Evolutionary conservation across 257 asterid species (phyloP).

Genomic region (Scutellaria minor): DNA sequence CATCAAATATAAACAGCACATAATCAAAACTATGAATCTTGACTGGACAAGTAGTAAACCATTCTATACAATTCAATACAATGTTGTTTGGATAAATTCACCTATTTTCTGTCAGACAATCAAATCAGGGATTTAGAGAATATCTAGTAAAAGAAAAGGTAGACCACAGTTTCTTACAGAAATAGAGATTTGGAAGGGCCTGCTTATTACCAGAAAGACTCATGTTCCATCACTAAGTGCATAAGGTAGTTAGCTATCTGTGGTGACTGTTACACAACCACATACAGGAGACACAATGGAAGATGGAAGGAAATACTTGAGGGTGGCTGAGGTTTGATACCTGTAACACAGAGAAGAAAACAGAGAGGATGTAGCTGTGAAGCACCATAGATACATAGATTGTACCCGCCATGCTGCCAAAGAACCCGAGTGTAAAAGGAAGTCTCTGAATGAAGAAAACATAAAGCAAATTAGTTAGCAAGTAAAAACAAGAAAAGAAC

Average conservation of each 20-base stretch:
- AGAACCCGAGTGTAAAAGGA: constrained; percentile 71
- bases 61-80: background rate
- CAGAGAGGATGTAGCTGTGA: constrained; percentile 82
- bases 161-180: background rate
- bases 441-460: constrained; percentile 60
- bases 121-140: background rate
- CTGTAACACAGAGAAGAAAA: constrained; percentile 78
- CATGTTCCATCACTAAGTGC: background rate
- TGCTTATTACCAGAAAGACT: background rate
- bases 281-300: background rate
- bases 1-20: background rate
- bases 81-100: constrained; percentile 12
- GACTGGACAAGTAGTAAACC: background rate
- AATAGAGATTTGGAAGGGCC: background rate
- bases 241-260: background rate
- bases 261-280: background rate
- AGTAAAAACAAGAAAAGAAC: background rate
- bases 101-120: background rate
- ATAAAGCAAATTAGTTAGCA: constrained; percentile 15
- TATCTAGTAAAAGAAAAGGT: background rate
- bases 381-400: constrained; percentile 85
- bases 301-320: background rate
- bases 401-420: constrained; percentile 81
- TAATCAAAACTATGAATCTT: background rate
- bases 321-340: constrained; percentile 39